Base-by-base conservation (phyloP, 2,329 filamentous ascomycete species). In the Periconia sp. region DNA sequence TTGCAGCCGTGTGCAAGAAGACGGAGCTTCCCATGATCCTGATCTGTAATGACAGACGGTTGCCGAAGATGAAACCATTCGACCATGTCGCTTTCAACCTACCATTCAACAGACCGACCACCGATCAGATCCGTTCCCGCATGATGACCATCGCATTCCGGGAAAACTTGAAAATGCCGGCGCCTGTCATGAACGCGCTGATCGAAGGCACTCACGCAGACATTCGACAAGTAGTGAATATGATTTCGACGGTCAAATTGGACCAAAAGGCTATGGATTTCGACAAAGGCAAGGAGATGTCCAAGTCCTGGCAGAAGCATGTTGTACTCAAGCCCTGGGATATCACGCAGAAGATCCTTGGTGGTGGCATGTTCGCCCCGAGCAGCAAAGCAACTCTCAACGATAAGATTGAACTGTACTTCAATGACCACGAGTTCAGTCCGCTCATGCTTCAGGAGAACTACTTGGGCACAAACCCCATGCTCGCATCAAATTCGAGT, bases 41-140 rank as follows among this genome's bases (percentile, higher is more conserved):
- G 50, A 97, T 99, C 63, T 99, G 94, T 82, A 99, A 99, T 73
- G 94, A 99, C 70, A 88, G 94, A 62, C 87, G 84, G 61, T 78
- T 92, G 57, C 94, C 89, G 30, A 99, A 99, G 81, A 99, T 99
- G 94, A 97, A 93, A 76, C 94, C 94, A 0, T 99, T 99, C 70
- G 92, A 97, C 70, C 85, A 85, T 65, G 88, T 90, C 49, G 88
- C 91, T 2, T 92, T 84, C 66, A 92, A 97, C 60, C 77, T 99
- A 58, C 86, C 87, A 42, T 99, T 99, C 80, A 85, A 89, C 68
- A 86, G 92, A 27, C 94, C 94, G 6, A 96, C 92, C 0, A 87
- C 92, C 2, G 92, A 97, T 49, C 90, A 95, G 76, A 91, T 99
- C 50, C 85, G 93, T 49, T 92, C 91, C 33, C 86, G 94, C 19